Evolutionary conservation across 2,329 filamentous ascomycete genomes (phyloP).

Genomic region (Bipolaris cookei): DNA sequence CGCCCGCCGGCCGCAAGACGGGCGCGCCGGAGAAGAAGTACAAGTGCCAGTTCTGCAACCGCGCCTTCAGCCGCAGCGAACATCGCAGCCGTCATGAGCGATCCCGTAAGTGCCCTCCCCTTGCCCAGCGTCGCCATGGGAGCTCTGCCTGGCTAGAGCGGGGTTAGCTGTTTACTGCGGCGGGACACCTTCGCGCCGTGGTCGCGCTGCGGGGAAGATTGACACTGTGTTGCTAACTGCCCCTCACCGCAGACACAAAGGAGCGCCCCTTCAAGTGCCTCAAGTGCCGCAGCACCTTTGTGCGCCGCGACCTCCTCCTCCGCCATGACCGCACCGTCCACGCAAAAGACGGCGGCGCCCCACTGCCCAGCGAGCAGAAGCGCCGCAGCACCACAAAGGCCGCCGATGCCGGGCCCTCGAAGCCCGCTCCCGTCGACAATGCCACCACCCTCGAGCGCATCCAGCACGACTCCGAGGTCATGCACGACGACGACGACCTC

Average conservation of each 20-base stretch:
- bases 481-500: conserved; percentile 88
- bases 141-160: conserved; percentile 31
- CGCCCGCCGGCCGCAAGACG: conserved; percentile 74
- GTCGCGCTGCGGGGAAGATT: conserved; percentile 45
- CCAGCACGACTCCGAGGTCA: conserved; percentile 85
- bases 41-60: conserved; percentile 98
- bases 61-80: conserved; percentile 96
- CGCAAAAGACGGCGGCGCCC: conserved; percentile 94
- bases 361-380: conserved; percentile 93
- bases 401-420: conserved; percentile 64
- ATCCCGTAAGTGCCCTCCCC: conserved; percentile 77
- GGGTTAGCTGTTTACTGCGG: conserved; percentile 45
- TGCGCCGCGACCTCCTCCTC: conserved; percentile 92
- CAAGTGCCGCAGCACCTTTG: conserved; percentile 98
- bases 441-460: conserved; percentile 89
- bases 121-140: conserved; percentile 25
- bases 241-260: conserved; percentile 79
- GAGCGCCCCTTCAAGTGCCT: conserved; percentile 98
- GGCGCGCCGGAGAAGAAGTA: conserved; percentile 92
- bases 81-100: conserved; percentile 96
- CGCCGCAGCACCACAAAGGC: conserved; percentile 74
- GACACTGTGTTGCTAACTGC: conserved; percentile 42
- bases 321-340: conserved; percentile 98
- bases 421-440: conserved; percentile 80
- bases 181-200: conserved; percentile 37